Conservation (phyloP, 805 yeast species). For the Saturnispora serradocipensis region DNA sequence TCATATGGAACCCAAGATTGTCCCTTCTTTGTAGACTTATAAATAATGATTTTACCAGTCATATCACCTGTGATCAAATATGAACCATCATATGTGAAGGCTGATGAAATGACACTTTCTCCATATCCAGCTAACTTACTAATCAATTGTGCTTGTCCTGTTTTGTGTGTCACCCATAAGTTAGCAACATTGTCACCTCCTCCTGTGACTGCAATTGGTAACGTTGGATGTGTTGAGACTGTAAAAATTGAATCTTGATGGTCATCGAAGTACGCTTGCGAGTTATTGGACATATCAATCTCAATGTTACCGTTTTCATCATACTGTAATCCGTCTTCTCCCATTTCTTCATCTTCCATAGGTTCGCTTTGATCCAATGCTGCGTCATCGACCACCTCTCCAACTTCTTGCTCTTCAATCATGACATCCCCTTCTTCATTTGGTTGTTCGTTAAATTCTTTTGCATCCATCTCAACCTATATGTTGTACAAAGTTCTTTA, state of each 20-base stretch:
- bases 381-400: conserved; percentile 26
- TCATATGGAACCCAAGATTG: conserved; percentile 60
- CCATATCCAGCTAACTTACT: conserved; percentile 71
- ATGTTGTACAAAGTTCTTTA: background rate
- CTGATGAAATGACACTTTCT: conserved; percentile 81
- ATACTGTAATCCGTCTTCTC: conserved; percentile 10
- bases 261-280: conserved; percentile 79
- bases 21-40: conserved; percentile 64
- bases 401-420: conserved; percentile 24
- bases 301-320: conserved; percentile 50
- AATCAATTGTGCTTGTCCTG: conserved; percentile 66
- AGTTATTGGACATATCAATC: conserved; percentile 83
- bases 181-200: conserved; percentile 90
- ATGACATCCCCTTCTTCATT: conserved; percentile 21
- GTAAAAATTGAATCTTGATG: conserved; percentile 84
- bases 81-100: conserved; percentile 75
- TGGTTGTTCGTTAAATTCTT: conserved; percentile 4
- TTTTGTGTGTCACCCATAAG: conserved; percentile 86
- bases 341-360: conserved; percentile 24
- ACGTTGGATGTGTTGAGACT: conserved; percentile 71
- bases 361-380: conserved; percentile 32
- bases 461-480: background rate
- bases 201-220: conserved; percentile 85
- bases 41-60: conserved; percentile 78
- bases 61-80: conserved; percentile 86